Percentiles rank a stretch among this genome's conserved stretches.
These are phyloP conservation scores for Theobroma cacao DNA, from an alignment of 345 rosid species.

Conservation along the genomic window DNA sequence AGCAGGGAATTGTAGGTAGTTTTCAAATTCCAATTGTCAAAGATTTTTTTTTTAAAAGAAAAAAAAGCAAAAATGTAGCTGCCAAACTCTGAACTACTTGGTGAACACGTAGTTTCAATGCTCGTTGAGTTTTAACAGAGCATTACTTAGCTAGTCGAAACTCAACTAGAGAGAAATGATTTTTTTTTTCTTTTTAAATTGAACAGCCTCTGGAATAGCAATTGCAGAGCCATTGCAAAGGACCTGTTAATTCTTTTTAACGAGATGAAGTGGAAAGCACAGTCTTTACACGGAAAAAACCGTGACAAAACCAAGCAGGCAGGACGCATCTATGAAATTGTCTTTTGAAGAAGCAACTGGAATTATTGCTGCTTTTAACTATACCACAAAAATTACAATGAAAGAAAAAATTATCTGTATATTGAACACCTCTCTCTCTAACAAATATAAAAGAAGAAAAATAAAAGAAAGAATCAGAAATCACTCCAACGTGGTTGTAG, in stretches of 20 bases:
- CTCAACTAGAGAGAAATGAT: not conserved
- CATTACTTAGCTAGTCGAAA: not conserved
- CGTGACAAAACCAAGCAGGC: conserved; percentile 22
- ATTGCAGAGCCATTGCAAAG: not conserved
- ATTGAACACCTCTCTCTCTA: conserved; percentile 23
- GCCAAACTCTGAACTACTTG: too few species aligned
- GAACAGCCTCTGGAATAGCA: too few species aligned
- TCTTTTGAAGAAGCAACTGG: conserved; percentile 40
- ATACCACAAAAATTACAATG: conserved; percentile 30
- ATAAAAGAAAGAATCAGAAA: conserved; percentile 26
- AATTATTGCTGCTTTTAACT: conserved; percentile 45
- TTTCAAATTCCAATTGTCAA: not conserved
- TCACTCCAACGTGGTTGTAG: conserved; percentile 28
- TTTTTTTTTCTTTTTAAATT: not conserved
- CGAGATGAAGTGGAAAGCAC: not conserved
- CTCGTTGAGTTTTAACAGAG: not conserved
- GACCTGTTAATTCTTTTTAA: not conserved
- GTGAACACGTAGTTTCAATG: not conserved
- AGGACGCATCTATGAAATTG: conserved; percentile 17
- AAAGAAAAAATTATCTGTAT: conserved; percentile 2
- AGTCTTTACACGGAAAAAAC: not conserved
- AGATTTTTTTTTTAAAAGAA: too few species aligned
- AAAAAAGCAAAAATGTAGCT: too few species aligned
- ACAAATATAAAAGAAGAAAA: conserved; percentile 15
- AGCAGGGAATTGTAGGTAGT: not conserved